phyloP scores from a whole-genome alignment of 1,284 basidiomycete species.

The Austroboletus olivaceoglutinosus region DNA sequence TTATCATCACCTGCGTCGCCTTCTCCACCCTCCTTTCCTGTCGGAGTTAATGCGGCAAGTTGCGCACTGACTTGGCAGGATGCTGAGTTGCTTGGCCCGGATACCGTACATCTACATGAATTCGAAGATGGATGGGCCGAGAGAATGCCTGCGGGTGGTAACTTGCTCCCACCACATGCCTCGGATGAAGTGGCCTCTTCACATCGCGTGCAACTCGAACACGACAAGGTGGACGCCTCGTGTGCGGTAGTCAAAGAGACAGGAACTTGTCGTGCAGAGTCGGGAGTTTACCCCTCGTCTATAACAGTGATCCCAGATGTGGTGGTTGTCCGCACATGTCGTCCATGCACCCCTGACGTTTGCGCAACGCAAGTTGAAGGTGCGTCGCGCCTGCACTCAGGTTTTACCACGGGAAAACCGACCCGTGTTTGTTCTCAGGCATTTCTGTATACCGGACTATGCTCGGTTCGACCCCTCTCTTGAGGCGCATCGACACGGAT shows the following conservation, averaged over 20 bases:
- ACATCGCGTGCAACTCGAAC: background rate
- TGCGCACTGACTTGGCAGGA: slow-evolving; percentile 44
- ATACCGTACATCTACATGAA: slow-evolving; percentile 45
- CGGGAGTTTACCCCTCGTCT: slow-evolving; percentile 1
- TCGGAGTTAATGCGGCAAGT: slow-evolving; percentile 8
- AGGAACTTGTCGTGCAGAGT: slow-evolving; percentile 5
- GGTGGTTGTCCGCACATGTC: slow-evolving; percentile 56
- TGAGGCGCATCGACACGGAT: slow-evolving; percentile 70
- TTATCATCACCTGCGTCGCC: slow-evolving; percentile 6
- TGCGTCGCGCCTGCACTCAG: slow-evolving; percentile 30
- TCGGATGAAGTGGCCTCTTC: slow-evolving; percentile 1
- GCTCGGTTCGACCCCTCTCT: slow-evolving; percentile 49
- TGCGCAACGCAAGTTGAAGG: slow-evolving; percentile 67
- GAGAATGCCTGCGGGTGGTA: slow-evolving; percentile 13
- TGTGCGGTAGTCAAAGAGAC: slow-evolving; percentile 5
- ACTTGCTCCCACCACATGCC: slow-evolving; percentile 6
- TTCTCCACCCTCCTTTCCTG: slow-evolving; percentile 9
- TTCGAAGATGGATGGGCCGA: slow-evolving; percentile 44
- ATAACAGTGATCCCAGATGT: slow-evolving; percentile 9
- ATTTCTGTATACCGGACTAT: slow-evolving; percentile 68
- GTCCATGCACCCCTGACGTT: slow-evolving; percentile 58
- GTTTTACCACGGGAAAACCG: slow-evolving; percentile 3
- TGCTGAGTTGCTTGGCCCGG: slow-evolving; percentile 49
- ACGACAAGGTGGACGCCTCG: slow-evolving; percentile 3
- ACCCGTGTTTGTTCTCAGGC: slow-evolving; percentile 39